Evolutionary conservation across 1,139 yeast genomes (phyloP), one percentile per base, ranked within the genome.

Genomic region (Nematodospora anomalae): DNA sequence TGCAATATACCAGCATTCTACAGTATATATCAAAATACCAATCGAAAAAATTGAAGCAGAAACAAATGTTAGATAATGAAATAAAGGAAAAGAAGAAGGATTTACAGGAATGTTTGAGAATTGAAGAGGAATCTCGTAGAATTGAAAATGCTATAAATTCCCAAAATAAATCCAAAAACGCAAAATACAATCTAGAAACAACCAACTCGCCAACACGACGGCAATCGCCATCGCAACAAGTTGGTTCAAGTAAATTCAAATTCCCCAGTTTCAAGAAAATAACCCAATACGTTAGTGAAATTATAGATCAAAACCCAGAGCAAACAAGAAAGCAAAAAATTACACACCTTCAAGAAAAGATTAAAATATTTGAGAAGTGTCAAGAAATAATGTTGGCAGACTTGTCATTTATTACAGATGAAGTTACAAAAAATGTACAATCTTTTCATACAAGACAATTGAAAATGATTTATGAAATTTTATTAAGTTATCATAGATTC

Each of bases 301-400:
- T 82, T 30, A 80, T 82, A 46, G 89, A 83, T 46, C 80, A 77
- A 29, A 84, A 83, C 46, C 88, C 89, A 0, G 85, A 79, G 43
- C 67, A 77, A 27, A 74, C 84, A 3, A 64, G 88, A 21, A 74
- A 81, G 38, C 80, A 76, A 44, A 73, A 71, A 51, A 74, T 81
- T 26, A 60, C 67, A 2, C 68, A 73, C 40, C 63, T 80, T 12
- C 69, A 72, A 37, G 71, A 66, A 29, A 80, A 78, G 50, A 76
- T 83, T 16, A 60, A 60, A 13, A 71, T 72, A 16, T 60, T 79
- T 42, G 80, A 77, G 45, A 76, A 71, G 46, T 82, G 88, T 26
- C 76, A 78, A 38, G 62, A 52, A 7, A 80, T 79, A 4, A 80
- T 84, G 57, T 60, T 74, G 40, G 67, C 65, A 33, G 89, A 83